Percentiles rank a stretch among this genome's conserved stretches.
Conservation (phyloP, 495 filamentous ascomycete species). For the Tuber borchii region DNA sequence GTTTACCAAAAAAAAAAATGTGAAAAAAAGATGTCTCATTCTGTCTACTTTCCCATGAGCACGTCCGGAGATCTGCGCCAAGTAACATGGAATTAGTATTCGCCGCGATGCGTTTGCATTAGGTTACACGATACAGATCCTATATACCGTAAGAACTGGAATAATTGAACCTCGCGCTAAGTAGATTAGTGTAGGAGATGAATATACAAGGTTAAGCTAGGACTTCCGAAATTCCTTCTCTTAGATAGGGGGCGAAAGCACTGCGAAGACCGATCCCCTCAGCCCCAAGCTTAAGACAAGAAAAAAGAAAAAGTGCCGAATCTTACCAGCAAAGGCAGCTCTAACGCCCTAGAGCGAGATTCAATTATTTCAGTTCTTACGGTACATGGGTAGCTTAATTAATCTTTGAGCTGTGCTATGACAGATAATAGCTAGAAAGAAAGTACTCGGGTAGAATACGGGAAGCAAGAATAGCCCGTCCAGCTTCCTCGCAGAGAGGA, state of each 20-base stretch:
- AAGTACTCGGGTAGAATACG: not conserved
- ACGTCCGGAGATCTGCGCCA: not conserved
- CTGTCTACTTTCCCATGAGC: not conserved
- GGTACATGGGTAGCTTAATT: not conserved
- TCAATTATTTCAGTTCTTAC: no score
- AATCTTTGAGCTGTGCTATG: not conserved
- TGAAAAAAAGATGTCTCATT: not conserved
- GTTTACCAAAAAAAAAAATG: not conserved
- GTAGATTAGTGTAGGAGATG: no score
- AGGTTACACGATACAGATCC: not conserved
- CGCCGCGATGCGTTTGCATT: not conserved
- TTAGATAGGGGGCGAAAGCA: no score
- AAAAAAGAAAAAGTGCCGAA: no score
- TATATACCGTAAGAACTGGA: not conserved
- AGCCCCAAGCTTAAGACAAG: no score
- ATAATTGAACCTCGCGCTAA: no score
- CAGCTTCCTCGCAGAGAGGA: not conserved
- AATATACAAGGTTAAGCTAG: no score
- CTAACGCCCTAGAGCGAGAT: no score
- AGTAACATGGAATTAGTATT: not conserved
- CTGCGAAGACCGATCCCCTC: no score
- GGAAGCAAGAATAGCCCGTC: not conserved
- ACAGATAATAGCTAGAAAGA: not conserved
- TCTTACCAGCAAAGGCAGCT: no score
- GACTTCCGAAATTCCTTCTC: no score